Percentiles rank a stretch among this genome's conserved stretches.
Conservation (phyloP, 768 basidiomycete genomes). For the Termitomyces bulborhizus region DNA sequence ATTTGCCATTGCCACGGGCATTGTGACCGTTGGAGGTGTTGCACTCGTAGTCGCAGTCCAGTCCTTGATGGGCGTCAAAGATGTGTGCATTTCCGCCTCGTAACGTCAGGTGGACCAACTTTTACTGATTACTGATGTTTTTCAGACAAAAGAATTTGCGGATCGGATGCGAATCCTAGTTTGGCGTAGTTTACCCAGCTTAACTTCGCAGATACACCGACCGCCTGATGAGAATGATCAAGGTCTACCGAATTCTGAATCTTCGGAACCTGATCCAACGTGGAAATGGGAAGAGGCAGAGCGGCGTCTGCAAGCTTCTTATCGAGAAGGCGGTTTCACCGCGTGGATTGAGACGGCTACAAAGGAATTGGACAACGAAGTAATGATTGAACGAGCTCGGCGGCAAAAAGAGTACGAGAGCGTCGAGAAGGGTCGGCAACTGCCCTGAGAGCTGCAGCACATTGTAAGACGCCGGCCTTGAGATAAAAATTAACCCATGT, state of each 20-base stretch:
- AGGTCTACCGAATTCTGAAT: slow-evolving; percentile 3
- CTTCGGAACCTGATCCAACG: slow-evolving; percentile 16
- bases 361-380: slow-evolving; percentile 55
- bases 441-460: background rate
- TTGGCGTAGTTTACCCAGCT: slow-evolving; percentile 37
- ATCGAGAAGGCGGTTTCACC: slow-evolving; percentile 50
- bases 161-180: slow-evolving; percentile 47
- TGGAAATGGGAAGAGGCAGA: slow-evolving; percentile 55
- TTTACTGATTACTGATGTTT: background rate
- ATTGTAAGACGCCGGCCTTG: background rate
- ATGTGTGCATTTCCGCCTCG: slow-evolving; percentile 34
- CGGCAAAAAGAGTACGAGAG: slow-evolving; percentile 18
- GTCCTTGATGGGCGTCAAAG: slow-evolving; percentile 43
- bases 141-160: slow-evolving; percentile 55
- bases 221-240: slow-evolving; percentile 26
- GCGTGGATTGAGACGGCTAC: slow-evolving; percentile 49
- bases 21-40: slow-evolving; percentile 45
- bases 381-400: slow-evolving; percentile 38
- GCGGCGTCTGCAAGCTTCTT: slow-evolving; percentile 47
- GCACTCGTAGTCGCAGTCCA: slow-evolving; percentile 44
- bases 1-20: slow-evolving; percentile 55
- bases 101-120: background rate
- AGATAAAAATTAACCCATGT: background rate
- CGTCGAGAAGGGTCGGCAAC: background rate
- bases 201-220: slow-evolving; percentile 49